Evolutionary conservation across 768 basidiomycete species (phyloP).

Genomic region (Mycena haematopus): DNA sequence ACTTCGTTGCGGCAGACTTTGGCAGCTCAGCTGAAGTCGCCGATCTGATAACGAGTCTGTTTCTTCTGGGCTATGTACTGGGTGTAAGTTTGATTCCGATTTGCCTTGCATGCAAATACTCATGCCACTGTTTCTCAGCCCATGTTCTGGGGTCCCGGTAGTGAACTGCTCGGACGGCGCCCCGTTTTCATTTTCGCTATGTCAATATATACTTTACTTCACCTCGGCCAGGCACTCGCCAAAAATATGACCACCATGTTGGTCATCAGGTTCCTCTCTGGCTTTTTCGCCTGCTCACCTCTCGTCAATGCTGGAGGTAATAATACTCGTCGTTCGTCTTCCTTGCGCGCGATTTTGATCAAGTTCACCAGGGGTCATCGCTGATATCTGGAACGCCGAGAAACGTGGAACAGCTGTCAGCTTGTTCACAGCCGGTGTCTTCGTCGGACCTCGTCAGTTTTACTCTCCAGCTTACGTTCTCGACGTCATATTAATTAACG

Average conservation of each 20-base stretch:
- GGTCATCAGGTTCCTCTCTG: conserved; percentile 65
- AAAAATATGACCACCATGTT: conserved; percentile 64
- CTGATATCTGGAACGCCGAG: conserved; percentile 62
- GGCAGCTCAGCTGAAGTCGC: conserved; percentile 48
- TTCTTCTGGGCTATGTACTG: conserved; percentile 58
- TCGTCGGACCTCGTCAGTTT: conserved; percentile 42
- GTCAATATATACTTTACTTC: conserved; percentile 57
- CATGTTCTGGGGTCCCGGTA: conserved; percentile 65
- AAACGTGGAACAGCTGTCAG: conserved; percentile 62
- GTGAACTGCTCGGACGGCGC: conserved; percentile 62
- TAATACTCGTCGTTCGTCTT: not conserved
- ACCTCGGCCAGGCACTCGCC: conserved; percentile 66
- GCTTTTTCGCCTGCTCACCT: conserved; percentile 69
- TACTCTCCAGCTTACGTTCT: not conserved
- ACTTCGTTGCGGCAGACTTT: conserved; percentile 46
- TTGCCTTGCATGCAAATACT: conserved; percentile 46
- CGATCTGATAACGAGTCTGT: conserved; percentile 55
- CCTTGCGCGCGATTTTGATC: not conserved
- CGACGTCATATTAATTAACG: too few relatives aligned
- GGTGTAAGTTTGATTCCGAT: conserved; percentile 59
- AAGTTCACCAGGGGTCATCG: conserved; percentile 50
- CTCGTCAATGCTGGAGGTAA: conserved; percentile 61
- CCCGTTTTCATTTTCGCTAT: conserved; percentile 59
- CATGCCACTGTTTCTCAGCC: conserved; percentile 39
- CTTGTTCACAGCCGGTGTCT: conserved; percentile 65